A percentile compares a stretch with the other conserved stretches of the same genome.
These are phyloP conservation scores for Umbelopsis ramanniana DNA, from an alignment of 192 early-diverging fungal genomes.

Conservation along the genomic window DNA sequence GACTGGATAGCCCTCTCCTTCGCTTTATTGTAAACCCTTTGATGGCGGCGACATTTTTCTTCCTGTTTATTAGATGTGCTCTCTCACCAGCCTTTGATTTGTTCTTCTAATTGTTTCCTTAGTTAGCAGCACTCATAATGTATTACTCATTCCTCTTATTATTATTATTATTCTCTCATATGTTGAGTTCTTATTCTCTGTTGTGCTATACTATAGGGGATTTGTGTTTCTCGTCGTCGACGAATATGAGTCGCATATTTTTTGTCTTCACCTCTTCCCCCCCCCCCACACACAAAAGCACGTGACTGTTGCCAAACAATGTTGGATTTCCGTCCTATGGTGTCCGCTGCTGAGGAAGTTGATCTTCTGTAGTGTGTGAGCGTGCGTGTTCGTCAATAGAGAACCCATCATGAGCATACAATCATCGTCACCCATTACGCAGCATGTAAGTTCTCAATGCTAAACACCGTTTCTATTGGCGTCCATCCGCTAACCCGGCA, in stretches of 20 bases:
- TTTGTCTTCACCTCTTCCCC: no score
- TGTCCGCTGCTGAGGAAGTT: neutral
- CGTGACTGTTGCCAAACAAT: neutral
- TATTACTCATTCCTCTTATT: neutral
- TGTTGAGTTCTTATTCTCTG: neutral
- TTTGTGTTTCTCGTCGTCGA: no score
- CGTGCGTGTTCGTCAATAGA: neutral
- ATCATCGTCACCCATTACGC: constrained; percentile 2
- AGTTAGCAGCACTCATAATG: neutral
- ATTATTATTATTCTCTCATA: no score
- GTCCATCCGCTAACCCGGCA: neutral
- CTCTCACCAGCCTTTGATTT: neutral
- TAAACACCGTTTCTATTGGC: no score
- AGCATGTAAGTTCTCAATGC: constrained; percentile 6
- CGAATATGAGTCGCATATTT: no score
- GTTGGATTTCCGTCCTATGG: neutral
- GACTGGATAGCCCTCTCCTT: neutral
- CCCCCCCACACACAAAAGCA: neutral
- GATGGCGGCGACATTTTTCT: neutral
- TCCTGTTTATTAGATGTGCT: neutral
- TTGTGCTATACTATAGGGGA: no score
- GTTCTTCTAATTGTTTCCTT: neutral
- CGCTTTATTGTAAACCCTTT: neutral
- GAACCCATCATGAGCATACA: constrained; percentile 13
- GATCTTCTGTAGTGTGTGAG: neutral